Conservation (phyloP, 352 stramenopile species). For the Peronosclerospora sorghi region DNA sequence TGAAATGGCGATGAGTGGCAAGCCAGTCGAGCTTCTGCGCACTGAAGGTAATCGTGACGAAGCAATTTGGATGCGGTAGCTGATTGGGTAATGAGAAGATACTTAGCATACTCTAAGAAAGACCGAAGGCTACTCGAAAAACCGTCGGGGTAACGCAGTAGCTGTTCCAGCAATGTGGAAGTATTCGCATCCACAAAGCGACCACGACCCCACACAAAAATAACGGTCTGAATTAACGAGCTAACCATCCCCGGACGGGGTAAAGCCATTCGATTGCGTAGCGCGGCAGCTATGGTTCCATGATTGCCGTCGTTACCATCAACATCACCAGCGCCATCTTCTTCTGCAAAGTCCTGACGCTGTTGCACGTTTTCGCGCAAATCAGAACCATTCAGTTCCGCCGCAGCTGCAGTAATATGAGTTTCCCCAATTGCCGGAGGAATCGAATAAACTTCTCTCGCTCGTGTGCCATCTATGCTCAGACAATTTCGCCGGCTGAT, state of each 20-base stretch:
- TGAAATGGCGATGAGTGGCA: slow-evolving; percentile 2
- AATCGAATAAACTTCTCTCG: slow-evolving; percentile 3
- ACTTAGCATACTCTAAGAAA: slow-evolving; percentile 64
- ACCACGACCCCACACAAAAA: slow-evolving; percentile 28
- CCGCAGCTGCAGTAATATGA: slow-evolving; percentile 9
- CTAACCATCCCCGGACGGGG: slow-evolving; percentile 18
- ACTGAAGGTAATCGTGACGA: slow-evolving; percentile 39
- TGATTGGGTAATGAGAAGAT: slow-evolving; percentile 29
- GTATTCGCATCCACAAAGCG: slow-evolving; percentile 27
- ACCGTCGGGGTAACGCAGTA: slow-evolving; percentile 20
- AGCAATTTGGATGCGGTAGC: slow-evolving; percentile 32
- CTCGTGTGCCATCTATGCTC: slow-evolving; percentile 1
- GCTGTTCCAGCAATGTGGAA: slow-evolving; percentile 21
- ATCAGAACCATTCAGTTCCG: slow-evolving; percentile 11
- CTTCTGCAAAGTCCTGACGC: slow-evolving; percentile 7
- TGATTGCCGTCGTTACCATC: slow-evolving; percentile 2
- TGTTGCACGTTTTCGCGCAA: slow-evolving; percentile 7
- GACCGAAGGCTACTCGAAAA: slow-evolving; percentile 33
- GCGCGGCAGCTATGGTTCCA: slow-evolving; percentile 2
- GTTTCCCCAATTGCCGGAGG: slow-evolving; percentile 6
- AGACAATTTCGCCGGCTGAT: slow-evolving; percentile 21
- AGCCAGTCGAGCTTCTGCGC: slow-evolving; percentile 7
- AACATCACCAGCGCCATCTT: neutral
- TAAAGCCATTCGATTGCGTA: slow-evolving; percentile 14
- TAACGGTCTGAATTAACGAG: slow-evolving; percentile 29